Evolutionary conservation across 331 rosid genomes (phyloP).

Genomic region (Spiraea crenata): DNA sequence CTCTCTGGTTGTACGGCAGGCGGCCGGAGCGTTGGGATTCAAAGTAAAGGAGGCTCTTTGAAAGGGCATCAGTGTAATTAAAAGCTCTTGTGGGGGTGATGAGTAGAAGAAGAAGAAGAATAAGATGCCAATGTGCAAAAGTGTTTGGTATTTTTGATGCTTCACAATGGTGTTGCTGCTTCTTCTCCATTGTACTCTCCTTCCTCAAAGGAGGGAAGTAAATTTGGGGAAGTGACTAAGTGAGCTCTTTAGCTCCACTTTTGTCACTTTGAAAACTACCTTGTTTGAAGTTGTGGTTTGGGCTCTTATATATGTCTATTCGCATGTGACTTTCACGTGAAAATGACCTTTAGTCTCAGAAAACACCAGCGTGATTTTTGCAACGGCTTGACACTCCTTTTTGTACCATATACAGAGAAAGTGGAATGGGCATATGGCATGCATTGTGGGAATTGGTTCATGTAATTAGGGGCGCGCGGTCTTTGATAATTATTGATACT

Average conservation of each 20-base stretch:
- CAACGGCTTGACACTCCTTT: conserved; percentile 10
- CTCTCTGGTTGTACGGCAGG: conserved; percentile 86
- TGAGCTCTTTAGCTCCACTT: not conserved
- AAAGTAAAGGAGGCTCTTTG: conserved; percentile 86
- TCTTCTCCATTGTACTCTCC: conserved; percentile 29
- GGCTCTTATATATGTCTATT: conserved; percentile 11
- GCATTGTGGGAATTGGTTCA: not conserved
- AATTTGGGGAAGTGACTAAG: conserved; percentile 8
- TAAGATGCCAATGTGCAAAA: conserved; percentile 29
- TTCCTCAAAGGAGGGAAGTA: not conserved
- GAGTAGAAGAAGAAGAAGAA: conserved; percentile 18
- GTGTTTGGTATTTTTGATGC: conserved; percentile 24
- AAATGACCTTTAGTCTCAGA: conserved; percentile 8
- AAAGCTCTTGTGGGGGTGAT: conserved; percentile 38
- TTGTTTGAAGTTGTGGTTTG: conserved; percentile 7
- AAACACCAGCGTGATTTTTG: conserved; percentile 30
- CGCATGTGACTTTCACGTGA: conserved; percentile 41
- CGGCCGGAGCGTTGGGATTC: conserved; percentile 97
- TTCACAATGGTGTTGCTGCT: conserved; percentile 18
- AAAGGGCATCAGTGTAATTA: conserved; percentile 75
- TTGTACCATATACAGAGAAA: conserved; percentile 18
- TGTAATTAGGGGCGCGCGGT: not conserved
- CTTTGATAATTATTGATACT: no score
- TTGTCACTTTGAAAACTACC: conserved; percentile 14
- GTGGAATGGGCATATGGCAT: not conserved